These are phyloP conservation scores for Dalbergia cultrata DNA, from an alignment of 306 rosid species.

Conservation along the genomic window DNA sequence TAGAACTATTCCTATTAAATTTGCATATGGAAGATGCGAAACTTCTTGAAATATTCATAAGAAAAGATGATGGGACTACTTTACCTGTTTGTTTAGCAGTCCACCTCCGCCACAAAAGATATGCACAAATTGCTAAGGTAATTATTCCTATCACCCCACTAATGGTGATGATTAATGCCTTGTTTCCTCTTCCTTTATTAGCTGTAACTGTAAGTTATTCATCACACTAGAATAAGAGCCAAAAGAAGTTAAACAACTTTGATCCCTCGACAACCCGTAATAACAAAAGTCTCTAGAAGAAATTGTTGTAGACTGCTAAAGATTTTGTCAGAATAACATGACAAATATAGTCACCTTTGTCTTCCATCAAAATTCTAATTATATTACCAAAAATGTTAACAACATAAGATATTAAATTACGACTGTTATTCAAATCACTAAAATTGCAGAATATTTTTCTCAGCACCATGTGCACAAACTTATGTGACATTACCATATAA, in stretches of 20 bases:
- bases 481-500: too few species aligned
- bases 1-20: too few species aligned
- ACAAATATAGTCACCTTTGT: neutral
- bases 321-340: too few species aligned
- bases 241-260: neutral
- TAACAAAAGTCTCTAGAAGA: neutral
- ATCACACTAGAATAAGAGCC: neutral
- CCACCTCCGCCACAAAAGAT: conserved; percentile 40
- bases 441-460: too few species aligned
- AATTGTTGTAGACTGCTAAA: too few species aligned
- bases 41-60: neutral
- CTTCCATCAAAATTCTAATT: too few species aligned
- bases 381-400: too few species aligned
- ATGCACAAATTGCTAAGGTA: neutral
- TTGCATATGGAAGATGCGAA: neutral
- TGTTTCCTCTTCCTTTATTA: conserved; percentile 2
- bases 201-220: conserved; percentile 2
- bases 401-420: too few species aligned
- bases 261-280: too few species aligned
- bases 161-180: conserved; percentile 23
- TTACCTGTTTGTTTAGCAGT: conserved; percentile 33
- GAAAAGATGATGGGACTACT: neutral
- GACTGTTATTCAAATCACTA: too few species aligned
- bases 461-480: too few species aligned
- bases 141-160: conserved; percentile 32